Percentiles rank a stretch among this genome's conserved stretches.
Conservation (phyloP, 2,329 filamentous ascomycete species). For the Sphaerulina populicola region DNA sequence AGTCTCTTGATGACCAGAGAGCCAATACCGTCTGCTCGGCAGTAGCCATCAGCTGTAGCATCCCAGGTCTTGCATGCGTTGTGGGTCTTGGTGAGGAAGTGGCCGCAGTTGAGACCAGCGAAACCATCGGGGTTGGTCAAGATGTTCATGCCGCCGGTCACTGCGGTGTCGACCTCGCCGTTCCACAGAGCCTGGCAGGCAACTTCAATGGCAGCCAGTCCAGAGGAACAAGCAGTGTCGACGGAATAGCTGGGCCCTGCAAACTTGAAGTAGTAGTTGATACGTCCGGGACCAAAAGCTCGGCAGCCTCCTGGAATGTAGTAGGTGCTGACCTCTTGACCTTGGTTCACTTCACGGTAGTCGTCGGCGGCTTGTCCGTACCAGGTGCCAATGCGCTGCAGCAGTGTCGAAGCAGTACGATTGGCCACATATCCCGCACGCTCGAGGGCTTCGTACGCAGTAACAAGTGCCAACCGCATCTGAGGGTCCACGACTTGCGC, state of each 20-base stretch:
- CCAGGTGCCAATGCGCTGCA: conserved; percentile 30
- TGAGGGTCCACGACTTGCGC: conserved; percentile 13
- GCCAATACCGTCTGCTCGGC: conserved; percentile 26
- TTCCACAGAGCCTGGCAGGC: conserved; percentile 54
- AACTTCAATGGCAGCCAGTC: conserved; percentile 61
- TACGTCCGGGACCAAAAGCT: conserved; percentile 25
- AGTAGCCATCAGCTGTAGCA: conserved; percentile 28
- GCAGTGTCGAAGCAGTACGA: conserved; percentile 26
- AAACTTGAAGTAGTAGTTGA: conserved; percentile 46
- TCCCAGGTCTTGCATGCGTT: conserved; percentile 26
- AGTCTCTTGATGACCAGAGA: conserved; percentile 29
- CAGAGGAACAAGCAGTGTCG: conserved; percentile 72
- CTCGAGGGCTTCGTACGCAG: conserved; percentile 20
- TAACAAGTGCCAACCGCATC: conserved; percentile 13
- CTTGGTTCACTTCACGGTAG: conserved; percentile 25
- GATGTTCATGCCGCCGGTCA: conserved; percentile 28
- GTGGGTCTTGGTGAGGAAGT: conserved; percentile 22
- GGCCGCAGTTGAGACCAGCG: conserved; percentile 24
- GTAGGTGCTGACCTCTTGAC: conserved; percentile 26
- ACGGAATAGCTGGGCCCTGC: conserved; percentile 62
- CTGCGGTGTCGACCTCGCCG: conserved; percentile 26
- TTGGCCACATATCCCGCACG: conserved; percentile 17
- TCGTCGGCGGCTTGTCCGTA: conserved; percentile 34
- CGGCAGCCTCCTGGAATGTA: conserved; percentile 45
- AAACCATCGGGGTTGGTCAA: conserved; percentile 11